Conservation (phyloP, 2,329 filamentous ascomycete genomes). For the Teratosphaeria nubilosa region DNA sequence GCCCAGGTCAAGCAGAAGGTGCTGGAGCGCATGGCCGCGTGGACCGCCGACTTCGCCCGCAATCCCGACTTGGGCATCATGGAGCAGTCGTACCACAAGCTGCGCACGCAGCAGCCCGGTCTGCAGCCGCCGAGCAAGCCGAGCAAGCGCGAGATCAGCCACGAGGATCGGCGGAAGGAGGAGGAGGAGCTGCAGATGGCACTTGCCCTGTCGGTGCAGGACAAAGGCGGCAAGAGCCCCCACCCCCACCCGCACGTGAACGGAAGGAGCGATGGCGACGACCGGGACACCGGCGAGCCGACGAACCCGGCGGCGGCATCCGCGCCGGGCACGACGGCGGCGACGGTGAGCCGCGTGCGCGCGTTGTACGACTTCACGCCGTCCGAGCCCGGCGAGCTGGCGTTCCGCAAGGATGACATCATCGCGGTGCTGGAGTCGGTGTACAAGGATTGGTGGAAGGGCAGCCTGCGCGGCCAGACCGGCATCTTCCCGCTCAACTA, state of each 20-base stretch:
- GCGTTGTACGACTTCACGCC: constrained; percentile 92
- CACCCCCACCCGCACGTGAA: neutral
- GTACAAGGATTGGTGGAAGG: constrained; percentile 99
- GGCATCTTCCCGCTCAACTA: constrained; percentile 99
- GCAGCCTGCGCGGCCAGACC: constrained; percentile 83
- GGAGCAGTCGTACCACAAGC: constrained; percentile 82
- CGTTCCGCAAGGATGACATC: constrained; percentile 93
- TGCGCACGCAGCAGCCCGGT: constrained; percentile 70
- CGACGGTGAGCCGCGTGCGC: constrained; percentile 87
- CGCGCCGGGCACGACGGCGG: constrained; percentile 68
- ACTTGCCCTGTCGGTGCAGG: constrained; percentile 81
- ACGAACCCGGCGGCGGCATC: too few species aligned
- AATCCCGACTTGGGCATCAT: constrained; percentile 94
- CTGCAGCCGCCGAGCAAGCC: constrained; percentile 80
- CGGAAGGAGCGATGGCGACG: constrained; percentile 9
- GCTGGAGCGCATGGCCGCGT: constrained; percentile 89
- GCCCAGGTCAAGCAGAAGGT: constrained; percentile 96
- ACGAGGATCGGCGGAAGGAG: constrained; percentile 83
- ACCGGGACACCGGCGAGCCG: neutral
- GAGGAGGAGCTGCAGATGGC: constrained; percentile 97
- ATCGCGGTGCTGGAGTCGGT: constrained; percentile 96
- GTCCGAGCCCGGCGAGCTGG: constrained; percentile 85
- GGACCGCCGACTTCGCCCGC: constrained; percentile 85
- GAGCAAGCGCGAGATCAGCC: constrained; percentile 83
- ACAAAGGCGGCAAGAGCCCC: constrained; percentile 47